Conservation (phyloP, 345 rosid species). For the Hevea brasiliensis region DNA sequence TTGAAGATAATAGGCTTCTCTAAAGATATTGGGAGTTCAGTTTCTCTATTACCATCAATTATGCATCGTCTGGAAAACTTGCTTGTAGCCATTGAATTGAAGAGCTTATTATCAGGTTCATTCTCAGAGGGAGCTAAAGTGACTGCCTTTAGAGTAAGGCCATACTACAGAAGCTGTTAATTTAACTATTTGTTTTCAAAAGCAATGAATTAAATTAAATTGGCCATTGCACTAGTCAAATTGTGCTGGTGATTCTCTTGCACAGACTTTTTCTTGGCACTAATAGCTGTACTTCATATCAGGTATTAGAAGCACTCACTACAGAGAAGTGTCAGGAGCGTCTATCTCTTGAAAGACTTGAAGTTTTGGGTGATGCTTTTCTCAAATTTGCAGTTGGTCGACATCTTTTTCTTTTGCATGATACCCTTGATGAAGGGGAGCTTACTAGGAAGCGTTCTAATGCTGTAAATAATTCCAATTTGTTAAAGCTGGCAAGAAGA, state of each 20-base stretch:
- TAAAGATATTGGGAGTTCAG: conserved; percentile 85
- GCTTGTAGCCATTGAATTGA: conserved; percentile 90
- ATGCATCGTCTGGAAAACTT: conserved; percentile 92
- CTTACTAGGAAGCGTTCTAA: conserved; percentile 80
- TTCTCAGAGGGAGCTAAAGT: conserved; percentile 76
- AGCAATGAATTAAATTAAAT: not conserved
- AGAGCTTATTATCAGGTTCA: conserved; percentile 54
- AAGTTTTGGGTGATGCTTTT: conserved; percentile 86
- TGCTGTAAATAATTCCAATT: conserved; percentile 70
- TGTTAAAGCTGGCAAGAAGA: conserved; percentile 60
- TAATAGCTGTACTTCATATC: conserved; percentile 29
- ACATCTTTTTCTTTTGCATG: conserved; percentile 69
- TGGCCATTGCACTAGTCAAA: conserved; percentile 1
- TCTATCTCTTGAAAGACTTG: conserved; percentile 91
- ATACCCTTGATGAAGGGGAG: conserved; percentile 77
- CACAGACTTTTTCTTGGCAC: conserved; percentile 11
- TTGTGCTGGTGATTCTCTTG: not conserved
- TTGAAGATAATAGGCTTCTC: conserved; percentile 84
- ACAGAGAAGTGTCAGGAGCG: conserved; percentile 97
- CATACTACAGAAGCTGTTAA: conserved; percentile 20
- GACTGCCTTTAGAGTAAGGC: conserved; percentile 62
- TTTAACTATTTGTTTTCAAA: conserved; percentile 13
- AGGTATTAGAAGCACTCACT: conserved; percentile 92
- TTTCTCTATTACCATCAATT: conserved; percentile 83
- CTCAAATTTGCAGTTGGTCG: conserved; percentile 86